These are phyloP conservation scores for Xanthoparmelia taractica DNA, from an alignment of 495 filamentous ascomycete genomes.

Conservation along the genomic window DNA sequence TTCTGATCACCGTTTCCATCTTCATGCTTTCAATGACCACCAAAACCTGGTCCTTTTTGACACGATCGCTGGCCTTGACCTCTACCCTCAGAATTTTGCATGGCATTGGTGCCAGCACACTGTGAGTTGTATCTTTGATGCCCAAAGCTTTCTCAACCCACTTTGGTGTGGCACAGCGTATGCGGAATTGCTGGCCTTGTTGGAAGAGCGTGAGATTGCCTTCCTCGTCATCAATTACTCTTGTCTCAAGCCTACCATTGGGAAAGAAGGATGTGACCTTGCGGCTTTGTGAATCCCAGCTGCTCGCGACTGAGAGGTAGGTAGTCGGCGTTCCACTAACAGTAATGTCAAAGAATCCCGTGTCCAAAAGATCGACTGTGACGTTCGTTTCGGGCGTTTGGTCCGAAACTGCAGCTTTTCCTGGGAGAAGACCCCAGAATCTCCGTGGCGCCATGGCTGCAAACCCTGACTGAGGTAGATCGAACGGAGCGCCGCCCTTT, in stretches of 20 bases:
- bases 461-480: constrained; percentile 43
- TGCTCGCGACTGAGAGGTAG: constrained; percentile 43
- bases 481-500: constrained; percentile 24
- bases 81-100: constrained; percentile 86
- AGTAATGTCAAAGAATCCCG: constrained; percentile 55
- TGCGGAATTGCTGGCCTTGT: constrained; percentile 65
- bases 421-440: constrained; percentile 47
- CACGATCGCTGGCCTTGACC: constrained; percentile 68
- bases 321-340: constrained; percentile 40
- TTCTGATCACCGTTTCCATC: constrained; percentile 97
- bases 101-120: constrained; percentile 86
- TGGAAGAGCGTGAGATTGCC: constrained; percentile 69
- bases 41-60: constrained; percentile 78
- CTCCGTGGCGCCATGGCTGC: constrained; percentile 45
- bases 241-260: constrained; percentile 71
- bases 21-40: constrained; percentile 99
- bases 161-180: constrained; percentile 56
- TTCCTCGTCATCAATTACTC: constrained; percentile 58
- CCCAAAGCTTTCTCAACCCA: constrained; percentile 88
- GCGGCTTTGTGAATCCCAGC: constrained; percentile 32
- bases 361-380: constrained; percentile 54
- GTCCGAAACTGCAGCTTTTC: constrained; percentile 23
- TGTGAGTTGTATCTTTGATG: constrained; percentile 69
- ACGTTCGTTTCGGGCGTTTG: constrained; percentile 50
- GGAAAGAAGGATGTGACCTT: constrained; percentile 57